Conservation (phyloP, 139 green algal genomes). For the Volvox reticuliferus region DNA sequence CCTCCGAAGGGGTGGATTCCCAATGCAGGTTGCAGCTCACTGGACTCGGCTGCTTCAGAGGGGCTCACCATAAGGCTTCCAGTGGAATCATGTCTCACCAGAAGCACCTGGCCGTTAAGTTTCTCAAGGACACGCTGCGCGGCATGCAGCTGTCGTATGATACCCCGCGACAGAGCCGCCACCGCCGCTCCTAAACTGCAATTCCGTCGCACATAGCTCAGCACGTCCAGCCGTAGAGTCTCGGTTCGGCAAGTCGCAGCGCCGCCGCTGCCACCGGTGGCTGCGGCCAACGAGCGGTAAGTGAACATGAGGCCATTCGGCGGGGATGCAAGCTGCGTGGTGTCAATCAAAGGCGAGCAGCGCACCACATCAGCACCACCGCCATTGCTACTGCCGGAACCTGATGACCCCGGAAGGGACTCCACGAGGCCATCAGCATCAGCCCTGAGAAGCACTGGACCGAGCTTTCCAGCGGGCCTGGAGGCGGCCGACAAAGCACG, state of each 20-base stretch:
- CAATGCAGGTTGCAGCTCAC: too few relatives aligned
- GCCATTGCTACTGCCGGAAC: neutral
- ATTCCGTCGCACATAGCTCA: conserved; percentile 49
- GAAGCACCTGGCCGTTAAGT: conserved; percentile 13
- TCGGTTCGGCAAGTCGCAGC: neutral
- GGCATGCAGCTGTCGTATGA: conserved; percentile 19
- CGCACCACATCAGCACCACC: neutral
- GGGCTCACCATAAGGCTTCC: too few relatives aligned
- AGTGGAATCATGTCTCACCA: conserved; percentile 15
- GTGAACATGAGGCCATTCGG: neutral
- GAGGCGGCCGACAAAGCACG: neutral
- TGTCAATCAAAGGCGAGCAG: conserved; percentile 1
- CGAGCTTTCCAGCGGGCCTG: neutral
- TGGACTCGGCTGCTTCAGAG: too few relatives aligned
- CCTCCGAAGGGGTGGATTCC: too few relatives aligned
- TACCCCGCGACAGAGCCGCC: neutral
- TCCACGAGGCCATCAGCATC: neutral
- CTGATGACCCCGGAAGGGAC: neutral
- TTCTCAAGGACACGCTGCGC: conserved; percentile 26
- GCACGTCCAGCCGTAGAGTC: conserved; percentile 55
- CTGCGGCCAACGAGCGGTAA: neutral
- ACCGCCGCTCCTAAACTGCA: neutral
- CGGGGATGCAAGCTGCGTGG: neutral
- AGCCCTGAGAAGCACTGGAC: neutral
- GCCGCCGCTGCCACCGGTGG: neutral